Percentiles rank a stretch among this genome's conserved stretches.
Evolutionary conservation across 495 filamentous ascomycete genomes (phyloP).

Genomic region (Trichodelitschia bisporula): DNA sequence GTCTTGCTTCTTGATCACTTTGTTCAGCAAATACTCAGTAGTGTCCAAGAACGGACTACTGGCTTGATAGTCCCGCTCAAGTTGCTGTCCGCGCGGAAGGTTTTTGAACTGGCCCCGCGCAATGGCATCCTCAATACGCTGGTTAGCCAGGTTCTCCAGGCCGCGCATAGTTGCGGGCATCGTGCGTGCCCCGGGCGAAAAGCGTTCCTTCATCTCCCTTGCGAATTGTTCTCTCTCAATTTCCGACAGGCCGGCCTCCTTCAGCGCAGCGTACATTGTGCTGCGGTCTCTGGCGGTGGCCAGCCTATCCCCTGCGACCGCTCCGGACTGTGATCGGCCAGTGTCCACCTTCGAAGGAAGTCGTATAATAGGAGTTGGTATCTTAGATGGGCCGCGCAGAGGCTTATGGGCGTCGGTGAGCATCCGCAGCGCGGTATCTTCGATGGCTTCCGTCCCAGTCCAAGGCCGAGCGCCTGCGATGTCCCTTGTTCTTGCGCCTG

Average conservation of each 20-base stretch:
- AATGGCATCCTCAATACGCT: slow-evolving; percentile 87
- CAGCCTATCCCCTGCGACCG: slow-evolving; percentile 30
- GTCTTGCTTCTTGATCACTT: slow-evolving; percentile 89
- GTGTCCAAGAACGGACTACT: slow-evolving; percentile 85
- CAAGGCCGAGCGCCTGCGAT: slow-evolving; percentile 50
- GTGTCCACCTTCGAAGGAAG: slow-evolving; percentile 26
- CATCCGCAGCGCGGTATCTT: slow-evolving; percentile 72
- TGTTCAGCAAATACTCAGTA: slow-evolving; percentile 95
- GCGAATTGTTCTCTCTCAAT: slow-evolving; percentile 44
- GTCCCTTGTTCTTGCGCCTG: slow-evolving; percentile 47
- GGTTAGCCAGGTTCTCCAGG: slow-evolving; percentile 62
- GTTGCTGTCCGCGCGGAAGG: slow-evolving; percentile 56
- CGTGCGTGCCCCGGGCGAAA: slow-evolving; percentile 42
- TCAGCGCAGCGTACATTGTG: slow-evolving; percentile 40
- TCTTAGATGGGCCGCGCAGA: slow-evolving; percentile 23
- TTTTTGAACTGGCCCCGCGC: slow-evolving; percentile 77
- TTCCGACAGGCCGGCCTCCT: slow-evolving; percentile 32
- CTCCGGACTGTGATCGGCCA: slow-evolving; percentile 17
- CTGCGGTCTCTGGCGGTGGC: slow-evolving; percentile 60
- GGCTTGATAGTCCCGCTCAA: slow-evolving; percentile 56
- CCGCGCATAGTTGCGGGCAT: slow-evolving; percentile 63
- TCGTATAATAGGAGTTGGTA: slow-evolving; percentile 11
- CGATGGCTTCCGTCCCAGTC: slow-evolving; percentile 47
- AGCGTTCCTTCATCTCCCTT: slow-evolving; percentile 55
- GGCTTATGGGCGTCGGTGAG: slow-evolving; percentile 61